Evolutionary conservation across 148 eudicot species (phyloP).

Genomic region (Salicornia ramosissima): DNA sequence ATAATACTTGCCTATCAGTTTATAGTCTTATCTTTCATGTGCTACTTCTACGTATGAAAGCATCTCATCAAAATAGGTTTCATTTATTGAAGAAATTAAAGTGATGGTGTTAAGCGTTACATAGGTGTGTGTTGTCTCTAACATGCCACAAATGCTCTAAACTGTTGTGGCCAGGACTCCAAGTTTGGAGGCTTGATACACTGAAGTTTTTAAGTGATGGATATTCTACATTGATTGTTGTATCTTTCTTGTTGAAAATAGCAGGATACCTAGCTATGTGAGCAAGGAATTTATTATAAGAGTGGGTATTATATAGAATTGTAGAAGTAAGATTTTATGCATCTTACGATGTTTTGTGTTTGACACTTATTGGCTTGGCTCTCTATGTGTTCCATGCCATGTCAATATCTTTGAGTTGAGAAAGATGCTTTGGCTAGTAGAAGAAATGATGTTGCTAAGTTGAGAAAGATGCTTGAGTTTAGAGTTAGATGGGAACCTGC

Average conservation of each 20-base stretch:
- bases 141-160: background rate
- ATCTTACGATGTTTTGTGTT: too few species aligned
- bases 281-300: background rate
- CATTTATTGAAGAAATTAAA: too few species aligned
- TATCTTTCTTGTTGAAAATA: background rate
- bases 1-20: background rate
- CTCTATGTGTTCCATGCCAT: constrained; percentile 51
- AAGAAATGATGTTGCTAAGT: constrained; percentile 48
- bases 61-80: background rate
- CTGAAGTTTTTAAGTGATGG: background rate
- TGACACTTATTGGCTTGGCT: constrained; percentile 50
- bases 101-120: too few species aligned
- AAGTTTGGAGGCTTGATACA: background rate
- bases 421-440: constrained; percentile 52
- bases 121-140: background rate
- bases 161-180: background rate
- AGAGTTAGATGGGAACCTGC: constrained; percentile 64
- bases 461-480: constrained; percentile 44
- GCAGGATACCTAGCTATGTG: background rate
- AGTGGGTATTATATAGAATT: background rate
- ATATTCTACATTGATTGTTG: background rate
- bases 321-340: constrained; percentile 15
- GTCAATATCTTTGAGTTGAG: too few species aligned
- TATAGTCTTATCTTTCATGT: background rate
- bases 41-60: background rate